Evolutionary conservation across 208 protist species (phyloP).

Genomic region (Trypanosoma mega): DNA sequence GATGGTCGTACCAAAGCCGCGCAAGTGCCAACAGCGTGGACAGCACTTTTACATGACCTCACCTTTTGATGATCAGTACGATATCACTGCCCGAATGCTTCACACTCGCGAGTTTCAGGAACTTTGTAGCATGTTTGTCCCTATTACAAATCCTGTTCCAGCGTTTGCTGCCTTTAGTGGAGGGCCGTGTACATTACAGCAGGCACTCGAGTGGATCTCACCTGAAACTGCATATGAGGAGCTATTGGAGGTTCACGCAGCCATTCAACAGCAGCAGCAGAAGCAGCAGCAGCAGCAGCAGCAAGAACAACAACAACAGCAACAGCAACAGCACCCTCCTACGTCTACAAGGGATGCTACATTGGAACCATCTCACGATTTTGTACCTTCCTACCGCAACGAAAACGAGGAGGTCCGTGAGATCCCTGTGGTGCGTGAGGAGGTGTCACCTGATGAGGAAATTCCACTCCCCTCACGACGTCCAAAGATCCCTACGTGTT

Average conservation of each 20-base stretch:
- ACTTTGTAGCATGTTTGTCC: conserved; percentile 71
- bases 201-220: conserved; percentile 66
- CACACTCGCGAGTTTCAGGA: conserved; percentile 79
- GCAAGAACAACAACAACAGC: conserved; percentile 1
- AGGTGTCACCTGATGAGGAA: no score
- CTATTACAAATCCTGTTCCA: conserved; percentile 31
- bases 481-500: no score
- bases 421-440: no score
- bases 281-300: conserved; percentile 30
- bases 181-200: conserved; percentile 51
- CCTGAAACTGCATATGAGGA: conserved; percentile 54
- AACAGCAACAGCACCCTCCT: conserved; percentile 18
- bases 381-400: no score
- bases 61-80: conserved; percentile 82
- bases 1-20: conserved; percentile 68
- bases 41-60: conserved; percentile 85
- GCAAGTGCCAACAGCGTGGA: conserved; percentile 59
- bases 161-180: conserved; percentile 18
- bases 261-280: conserved; percentile 34
- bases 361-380: no score
- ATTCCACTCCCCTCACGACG: no score
- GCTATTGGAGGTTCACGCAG: conserved; percentile 44
- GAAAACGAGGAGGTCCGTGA: no score
- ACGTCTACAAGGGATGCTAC: not conserved
- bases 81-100: conserved; percentile 80